Percentiles rank a stretch among this genome's conserved stretches.
Conservation (phyloP, 2,329 filamentous ascomycete species). For the Sordariomycetes sp. region DNA sequence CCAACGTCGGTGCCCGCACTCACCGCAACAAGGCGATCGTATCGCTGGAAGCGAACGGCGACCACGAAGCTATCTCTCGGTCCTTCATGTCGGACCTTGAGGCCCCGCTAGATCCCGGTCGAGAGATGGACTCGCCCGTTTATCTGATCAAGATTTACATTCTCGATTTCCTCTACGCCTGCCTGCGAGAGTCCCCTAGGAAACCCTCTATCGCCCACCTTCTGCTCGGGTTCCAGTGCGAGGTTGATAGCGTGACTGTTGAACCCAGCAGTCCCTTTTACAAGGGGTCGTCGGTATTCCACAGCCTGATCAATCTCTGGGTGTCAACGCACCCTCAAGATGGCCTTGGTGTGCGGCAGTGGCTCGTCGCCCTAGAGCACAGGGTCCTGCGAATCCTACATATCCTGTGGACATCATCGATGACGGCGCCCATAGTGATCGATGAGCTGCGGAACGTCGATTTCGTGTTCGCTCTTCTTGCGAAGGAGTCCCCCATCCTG, state of each 20-base stretch:
- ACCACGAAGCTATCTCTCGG: slow-evolving; percentile 68
- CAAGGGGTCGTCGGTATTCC: slow-evolving; percentile 66
- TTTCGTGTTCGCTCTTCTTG: slow-evolving; percentile 67
- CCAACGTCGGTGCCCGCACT: slow-evolving; percentile 14
- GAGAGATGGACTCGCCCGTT: slow-evolving; percentile 56
- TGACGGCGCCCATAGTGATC: slow-evolving; percentile 67
- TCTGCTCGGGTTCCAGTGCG: slow-evolving; percentile 77
- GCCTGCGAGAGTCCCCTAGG: slow-evolving; percentile 62
- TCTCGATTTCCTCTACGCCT: slow-evolving; percentile 75
- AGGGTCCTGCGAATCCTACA: slow-evolving; percentile 64
- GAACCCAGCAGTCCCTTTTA: slow-evolving; percentile 61
- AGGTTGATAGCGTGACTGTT: slow-evolving; percentile 58
- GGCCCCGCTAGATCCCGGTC: slow-evolving; percentile 60
- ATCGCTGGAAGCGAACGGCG: slow-evolving; percentile 72
- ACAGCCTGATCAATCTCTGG: slow-evolving; percentile 65
- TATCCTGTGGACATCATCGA: slow-evolving; percentile 70
- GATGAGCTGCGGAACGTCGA: slow-evolving; percentile 70
- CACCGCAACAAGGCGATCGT: slow-evolving; percentile 78
- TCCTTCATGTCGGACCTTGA: slow-evolving; percentile 61
- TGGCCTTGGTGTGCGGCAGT: slow-evolving; percentile 50
- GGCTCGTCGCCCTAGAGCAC: slow-evolving; percentile 59
- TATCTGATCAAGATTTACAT: slow-evolving; percentile 79
- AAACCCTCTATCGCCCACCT: slow-evolving; percentile 84
- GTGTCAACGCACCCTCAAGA: slow-evolving; percentile 57
- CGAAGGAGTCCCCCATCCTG: slow-evolving; percentile 60